Conservation (phyloP, 2,329 filamentous ascomycete species). For the Polytolypa hystricis region DNA sequence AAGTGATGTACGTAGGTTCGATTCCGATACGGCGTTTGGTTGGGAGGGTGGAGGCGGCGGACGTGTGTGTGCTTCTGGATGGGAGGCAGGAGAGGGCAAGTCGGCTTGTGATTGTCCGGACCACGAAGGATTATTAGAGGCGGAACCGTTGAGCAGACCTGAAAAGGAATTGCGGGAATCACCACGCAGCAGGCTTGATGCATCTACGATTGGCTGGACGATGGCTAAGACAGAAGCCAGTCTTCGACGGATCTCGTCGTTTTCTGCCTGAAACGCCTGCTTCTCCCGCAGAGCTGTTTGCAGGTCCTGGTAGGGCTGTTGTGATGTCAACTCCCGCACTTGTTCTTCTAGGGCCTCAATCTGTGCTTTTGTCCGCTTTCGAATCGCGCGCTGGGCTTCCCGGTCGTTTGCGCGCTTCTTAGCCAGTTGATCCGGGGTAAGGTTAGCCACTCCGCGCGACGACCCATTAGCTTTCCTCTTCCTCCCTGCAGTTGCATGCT, state of each 20-base stretch:
- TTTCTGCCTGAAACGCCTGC: slow-evolving; percentile 66
- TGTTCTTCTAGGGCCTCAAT: slow-evolving; percentile 63
- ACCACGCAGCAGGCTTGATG: too few relatives aligned
- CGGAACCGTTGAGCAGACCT: not conserved
- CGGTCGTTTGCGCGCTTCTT: slow-evolving; percentile 87
- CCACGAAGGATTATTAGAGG: not conserved
- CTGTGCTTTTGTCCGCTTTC: slow-evolving; percentile 68
- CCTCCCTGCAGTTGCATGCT: slow-evolving; percentile 20
- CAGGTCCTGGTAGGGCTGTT: slow-evolving; percentile 74
- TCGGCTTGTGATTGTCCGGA: slow-evolving; percentile 1
- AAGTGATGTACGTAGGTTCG: slow-evolving; percentile 7
- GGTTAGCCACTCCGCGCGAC: slow-evolving; percentile 68
- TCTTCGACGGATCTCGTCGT: slow-evolving; percentile 62
- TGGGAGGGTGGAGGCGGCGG: too few relatives aligned
- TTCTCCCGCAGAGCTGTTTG: slow-evolving; percentile 65
- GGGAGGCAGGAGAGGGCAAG: slow-evolving; percentile 8
- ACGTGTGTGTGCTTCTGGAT: slow-evolving; percentile 8
- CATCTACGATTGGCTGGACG: slow-evolving; percentile 31
- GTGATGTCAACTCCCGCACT: slow-evolving; percentile 64
- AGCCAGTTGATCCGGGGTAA: slow-evolving; percentile 78
- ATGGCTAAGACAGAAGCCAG: slow-evolving; percentile 54
- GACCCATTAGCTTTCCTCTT: slow-evolving; percentile 34
- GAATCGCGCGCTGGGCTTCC: slow-evolving; percentile 74
- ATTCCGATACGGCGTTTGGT: slow-evolving; percentile 1
- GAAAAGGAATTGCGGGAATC: slow-evolving; percentile 2